Base-by-base conservation (phyloP, 1,139 yeast genomes). In the Candida pseudoviswanathii region DNA sequence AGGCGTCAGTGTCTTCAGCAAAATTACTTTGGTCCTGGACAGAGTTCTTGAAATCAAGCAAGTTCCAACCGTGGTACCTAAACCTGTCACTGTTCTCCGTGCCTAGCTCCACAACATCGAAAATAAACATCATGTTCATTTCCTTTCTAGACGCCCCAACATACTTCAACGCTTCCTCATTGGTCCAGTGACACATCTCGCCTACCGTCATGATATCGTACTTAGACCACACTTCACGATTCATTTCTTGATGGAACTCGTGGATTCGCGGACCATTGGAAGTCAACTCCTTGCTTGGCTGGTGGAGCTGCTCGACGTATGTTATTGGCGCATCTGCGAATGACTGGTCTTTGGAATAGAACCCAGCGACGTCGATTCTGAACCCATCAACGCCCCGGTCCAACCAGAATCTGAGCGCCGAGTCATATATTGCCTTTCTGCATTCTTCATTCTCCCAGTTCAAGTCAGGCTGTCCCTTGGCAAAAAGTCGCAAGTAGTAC, bases 141-240 rank as follows among this genome's bases (percentile, higher is more conserved):
- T 81, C 85, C 47, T 71, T 67, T 54, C 71, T 73, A 52, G 68
- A 65, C 7, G 82, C 82, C 58, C 81, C 68, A 32, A 78, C 82
- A 58, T 75, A 78, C 53, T 73, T 69, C 58, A 77, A 63, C 10
- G 79, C 68, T 40, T 71, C 70, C 49, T 75, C 80, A 50, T 69
- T 71, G n/a, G 71, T 51, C 52, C 76, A 72, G 51, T 65, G 64
- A 5, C 82, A 81, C 43, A 77, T 76, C 56, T 81, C 85, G 38
- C 85, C 86, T 26, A 81, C 85, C 1, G 85, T 80, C 78, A 80
- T 71, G 39, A 66, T 77, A 58, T 80, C 83, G 59, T 80, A 80
- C 45, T 78, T 71, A 41, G 75, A 66, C 29, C 78, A 71, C 42
- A 73, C 77, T 51, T 75, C 66, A 5, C 57, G 58, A 54, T 66